Percentiles rank a stretch among this genome's conserved stretches.
These are phyloP conservation scores for Candida jianshihensis DNA, from an alignment of 805 yeast genomes.

Conservation along the genomic window DNA sequence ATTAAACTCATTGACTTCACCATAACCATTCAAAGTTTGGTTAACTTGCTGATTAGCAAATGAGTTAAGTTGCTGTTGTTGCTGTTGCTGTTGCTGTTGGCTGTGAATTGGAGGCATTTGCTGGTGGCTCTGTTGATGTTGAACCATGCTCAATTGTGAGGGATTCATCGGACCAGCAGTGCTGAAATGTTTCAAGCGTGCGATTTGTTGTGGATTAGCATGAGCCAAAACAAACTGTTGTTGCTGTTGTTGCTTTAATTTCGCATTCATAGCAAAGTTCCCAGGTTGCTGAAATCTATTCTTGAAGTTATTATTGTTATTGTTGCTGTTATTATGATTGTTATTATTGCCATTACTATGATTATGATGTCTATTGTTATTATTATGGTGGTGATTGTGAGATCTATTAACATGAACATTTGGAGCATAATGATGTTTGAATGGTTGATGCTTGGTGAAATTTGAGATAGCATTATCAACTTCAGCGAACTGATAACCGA, in stretches of 20 bases:
- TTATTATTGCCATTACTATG: conserved; percentile 1
- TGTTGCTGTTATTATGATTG: background rate
- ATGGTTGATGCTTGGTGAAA: conserved; percentile 24
- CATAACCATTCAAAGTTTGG: background rate
- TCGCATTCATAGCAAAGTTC: conserved; percentile 16
- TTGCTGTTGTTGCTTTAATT: conserved; percentile 21
- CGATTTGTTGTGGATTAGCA: conserved; percentile 11
- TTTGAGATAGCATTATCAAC: conserved; percentile 24
- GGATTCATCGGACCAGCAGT: too few species aligned
- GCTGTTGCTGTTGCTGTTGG: conserved; percentile 2
- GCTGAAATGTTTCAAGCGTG: conserved; percentile 12
- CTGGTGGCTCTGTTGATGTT: background rate
- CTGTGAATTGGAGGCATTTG: background rate
- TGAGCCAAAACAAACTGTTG: conserved; percentile 14
- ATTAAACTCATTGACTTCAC: conserved; percentile 3
- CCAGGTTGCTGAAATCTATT: conserved; percentile 3
- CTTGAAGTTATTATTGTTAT: conserved; percentile 1
- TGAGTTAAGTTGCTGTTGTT: conserved; percentile 3
- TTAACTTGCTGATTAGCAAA: conserved; percentile 4
- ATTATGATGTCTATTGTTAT: conserved; percentile 1
- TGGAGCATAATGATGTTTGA: conserved; percentile 25
- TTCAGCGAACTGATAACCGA: conserved; percentile 20
- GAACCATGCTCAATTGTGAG: background rate
- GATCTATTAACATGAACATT: conserved; percentile 19
- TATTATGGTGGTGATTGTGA: conserved; percentile 4